Percentiles rank a stretch among this genome's conserved stretches.
phyloP scores from a whole-genome alignment of 768 basidiomycete genomes.

The Coprinellus aureogranulatus region DNA sequence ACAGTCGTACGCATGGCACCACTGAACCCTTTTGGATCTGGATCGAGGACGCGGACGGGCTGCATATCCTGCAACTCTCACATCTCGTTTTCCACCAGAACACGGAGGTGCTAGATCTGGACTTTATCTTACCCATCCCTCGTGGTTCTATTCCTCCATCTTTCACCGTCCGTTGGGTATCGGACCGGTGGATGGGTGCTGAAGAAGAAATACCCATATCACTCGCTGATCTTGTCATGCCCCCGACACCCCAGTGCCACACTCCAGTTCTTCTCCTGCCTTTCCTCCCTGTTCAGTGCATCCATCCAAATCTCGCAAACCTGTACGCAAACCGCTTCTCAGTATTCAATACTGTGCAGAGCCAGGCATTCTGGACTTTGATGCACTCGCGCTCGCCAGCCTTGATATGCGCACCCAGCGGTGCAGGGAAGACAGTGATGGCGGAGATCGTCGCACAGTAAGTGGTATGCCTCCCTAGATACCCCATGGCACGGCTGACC shows the following conservation, averaged over 20 bases:
- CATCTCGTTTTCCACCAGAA: constrained; percentile 70
- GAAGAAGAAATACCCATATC: constrained; percentile 69
- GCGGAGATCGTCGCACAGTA: constrained; percentile 74
- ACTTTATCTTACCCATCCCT: constrained; percentile 80
- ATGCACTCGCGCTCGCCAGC: constrained; percentile 65
- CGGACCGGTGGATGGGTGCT: constrained; percentile 91
- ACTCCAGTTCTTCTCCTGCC: constrained; percentile 71
- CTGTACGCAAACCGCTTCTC: constrained; percentile 45
- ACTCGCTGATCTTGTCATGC: constrained; percentile 76
- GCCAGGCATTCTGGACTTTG: constrained; percentile 83
- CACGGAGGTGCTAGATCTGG: constrained; percentile 56
- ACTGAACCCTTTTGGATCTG: constrained; percentile 93
- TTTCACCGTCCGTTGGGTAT: constrained; percentile 75
- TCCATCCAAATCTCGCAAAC: constrained; percentile 46
- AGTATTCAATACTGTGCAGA: constrained; percentile 82
- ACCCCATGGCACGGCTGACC: constrained; percentile 8
- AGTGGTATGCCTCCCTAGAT: constrained; percentile 20
- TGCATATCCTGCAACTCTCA: constrained; percentile 77
- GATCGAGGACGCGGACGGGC: constrained; percentile 84
- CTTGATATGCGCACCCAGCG: constrained; percentile 74
- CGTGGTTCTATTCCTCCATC: constrained; percentile 55
- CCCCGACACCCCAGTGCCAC: constrained; percentile 51
- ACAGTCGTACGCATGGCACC: constrained; percentile 64
- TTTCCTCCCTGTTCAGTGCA: constrained; percentile 57
- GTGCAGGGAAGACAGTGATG: constrained; percentile 77